Percentiles rank a stretch among this genome's conserved stretches.
Evolutionary conservation across 2,329 filamentous ascomycete species (phyloP).

Genomic region (Xylaria sp.): DNA sequence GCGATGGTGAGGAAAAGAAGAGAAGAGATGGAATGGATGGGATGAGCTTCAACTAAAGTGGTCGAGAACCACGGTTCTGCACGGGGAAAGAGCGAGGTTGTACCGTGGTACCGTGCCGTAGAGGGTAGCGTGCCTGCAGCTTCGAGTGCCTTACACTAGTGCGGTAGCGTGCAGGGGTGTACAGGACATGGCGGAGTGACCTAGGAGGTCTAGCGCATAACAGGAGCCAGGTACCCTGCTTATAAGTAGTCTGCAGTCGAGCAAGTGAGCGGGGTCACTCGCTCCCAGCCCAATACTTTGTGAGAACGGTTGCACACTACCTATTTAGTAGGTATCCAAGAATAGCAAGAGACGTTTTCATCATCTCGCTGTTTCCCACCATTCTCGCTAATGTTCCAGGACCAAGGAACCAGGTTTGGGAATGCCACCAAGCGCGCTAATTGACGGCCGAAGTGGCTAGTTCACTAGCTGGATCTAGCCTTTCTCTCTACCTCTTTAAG

Average conservation of each 20-base stretch:
- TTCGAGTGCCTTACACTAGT: neutral
- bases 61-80: constrained; percentile 11
- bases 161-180: neutral
- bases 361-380: constrained; percentile 2
- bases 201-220: neutral
- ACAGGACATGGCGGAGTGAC: neutral
- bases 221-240: neutral
- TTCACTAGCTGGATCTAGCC: constrained; percentile 9
- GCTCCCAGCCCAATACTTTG: constrained; percentile 15
- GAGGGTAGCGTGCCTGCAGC: neutral
- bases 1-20: constrained; percentile 22
- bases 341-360: constrained; percentile 24
- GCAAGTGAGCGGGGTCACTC: neutral
- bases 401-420: neutral
- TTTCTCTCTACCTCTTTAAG: neutral
- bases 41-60: constrained; percentile 31
- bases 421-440: constrained; percentile 6
- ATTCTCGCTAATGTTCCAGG: neutral
- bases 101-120: neutral
- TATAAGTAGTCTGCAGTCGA: neutral
- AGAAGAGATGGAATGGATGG: constrained; percentile 3
- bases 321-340: constrained; percentile 2
- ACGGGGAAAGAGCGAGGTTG: neutral
- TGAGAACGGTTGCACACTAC: constrained; percentile 2
- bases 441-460: neutral